Percentiles rank a stretch among this genome's conserved stretches.
These are phyloP conservation scores for Anthracocystis panici-leucophaei DNA, from an alignment of 1,284 basidiomycete species.

Conservation along the genomic window DNA sequence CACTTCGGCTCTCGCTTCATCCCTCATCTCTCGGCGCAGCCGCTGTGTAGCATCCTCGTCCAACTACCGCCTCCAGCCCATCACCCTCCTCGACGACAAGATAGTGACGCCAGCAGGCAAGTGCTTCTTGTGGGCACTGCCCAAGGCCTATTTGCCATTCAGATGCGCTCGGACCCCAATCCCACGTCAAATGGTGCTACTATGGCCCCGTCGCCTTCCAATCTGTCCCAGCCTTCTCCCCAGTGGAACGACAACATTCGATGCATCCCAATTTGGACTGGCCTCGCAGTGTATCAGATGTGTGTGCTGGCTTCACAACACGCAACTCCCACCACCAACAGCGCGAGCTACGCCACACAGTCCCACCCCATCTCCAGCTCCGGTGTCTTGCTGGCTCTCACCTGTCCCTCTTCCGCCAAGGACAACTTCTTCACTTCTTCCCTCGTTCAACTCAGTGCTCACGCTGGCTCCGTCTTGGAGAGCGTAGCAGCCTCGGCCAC, in stretches of 20 bases:
- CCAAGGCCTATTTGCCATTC: conserved; percentile 49
- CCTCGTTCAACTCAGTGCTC: conserved; percentile 49
- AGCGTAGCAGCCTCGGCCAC: conserved; percentile 23
- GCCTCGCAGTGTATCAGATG: conserved; percentile 56
- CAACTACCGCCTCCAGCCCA: conserved; percentile 20
- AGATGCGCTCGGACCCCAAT: conserved; percentile 12
- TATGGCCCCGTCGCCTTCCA: background rate
- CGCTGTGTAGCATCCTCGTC: conserved; percentile 51
- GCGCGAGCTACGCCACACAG: background rate
- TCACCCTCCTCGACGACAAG: background rate
- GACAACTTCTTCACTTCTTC: conserved; percentile 26
- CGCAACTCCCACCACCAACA: background rate
- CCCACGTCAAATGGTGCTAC: background rate
- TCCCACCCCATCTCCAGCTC: conserved; percentile 3
- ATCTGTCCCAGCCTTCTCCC: background rate
- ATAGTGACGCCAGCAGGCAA: conserved; percentile 7
- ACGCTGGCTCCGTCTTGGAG: conserved; percentile 43
- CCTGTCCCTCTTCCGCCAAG: conserved; percentile 26
- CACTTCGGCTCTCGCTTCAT: conserved; percentile 56
- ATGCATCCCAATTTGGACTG: conserved; percentile 52
- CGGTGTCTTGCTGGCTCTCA: conserved; percentile 55
- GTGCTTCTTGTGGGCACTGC: conserved; percentile 45
- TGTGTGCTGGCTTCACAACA: conserved; percentile 38
- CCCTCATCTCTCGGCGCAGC: conserved; percentile 53
- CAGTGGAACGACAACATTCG: conserved; percentile 49